A percentile compares a stretch with the other conserved stretches of the same genome.
Evolutionary conservation across 129 eudicot genomes (phyloP).

Genomic region (Artemisia argyi): DNA sequence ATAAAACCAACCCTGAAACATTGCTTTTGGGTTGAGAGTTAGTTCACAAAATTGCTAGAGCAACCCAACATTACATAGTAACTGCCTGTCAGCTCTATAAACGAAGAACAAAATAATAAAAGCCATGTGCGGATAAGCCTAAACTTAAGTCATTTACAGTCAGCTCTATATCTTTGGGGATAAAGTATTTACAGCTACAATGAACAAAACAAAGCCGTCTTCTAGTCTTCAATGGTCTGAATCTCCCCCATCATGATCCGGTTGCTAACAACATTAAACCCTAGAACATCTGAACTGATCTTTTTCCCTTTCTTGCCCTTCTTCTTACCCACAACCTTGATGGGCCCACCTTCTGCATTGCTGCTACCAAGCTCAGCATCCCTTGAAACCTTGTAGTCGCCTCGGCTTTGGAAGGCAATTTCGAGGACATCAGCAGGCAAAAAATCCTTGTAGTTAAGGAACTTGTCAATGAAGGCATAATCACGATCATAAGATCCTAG

Average conservation of each 20-base stretch:
- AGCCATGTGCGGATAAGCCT: not conserved
- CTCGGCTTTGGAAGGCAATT: slow-evolving; percentile 69
- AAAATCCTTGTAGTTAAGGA: slow-evolving; percentile 86
- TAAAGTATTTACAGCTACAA: slow-evolving; percentile 51
- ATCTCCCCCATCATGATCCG: slow-evolving; percentile 99
- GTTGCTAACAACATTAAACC: slow-evolving; percentile 97
- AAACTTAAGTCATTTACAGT: not conserved
- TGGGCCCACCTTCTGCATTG: slow-evolving; percentile 46
- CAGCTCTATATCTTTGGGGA: not conserved
- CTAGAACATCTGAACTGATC: slow-evolving; percentile 72
- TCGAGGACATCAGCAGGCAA: slow-evolving; percentile 71
- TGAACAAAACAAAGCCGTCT: slow-evolving; percentile 3
- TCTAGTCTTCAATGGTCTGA: slow-evolving; percentile 62
- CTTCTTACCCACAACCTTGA: slow-evolving; percentile 74
- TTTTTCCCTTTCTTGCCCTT: slow-evolving; percentile 90
- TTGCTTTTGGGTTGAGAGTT: slow-evolving; percentile 5
- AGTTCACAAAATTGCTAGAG: slow-evolving; percentile 6
- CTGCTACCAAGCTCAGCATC: slow-evolving; percentile 33
- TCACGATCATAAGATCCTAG: slow-evolving; percentile 78
- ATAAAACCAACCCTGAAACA: not conserved
- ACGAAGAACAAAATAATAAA: not conserved
- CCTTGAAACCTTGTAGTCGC: slow-evolving; percentile 44
- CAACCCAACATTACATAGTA: not conserved
- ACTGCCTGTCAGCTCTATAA: not conserved
- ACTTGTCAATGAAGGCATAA: slow-evolving; percentile 79